These are phyloP conservation scores for Ustilago cynodontis DNA, from an alignment of 1,284 basidiomycete genomes.

Conservation along the genomic window DNA sequence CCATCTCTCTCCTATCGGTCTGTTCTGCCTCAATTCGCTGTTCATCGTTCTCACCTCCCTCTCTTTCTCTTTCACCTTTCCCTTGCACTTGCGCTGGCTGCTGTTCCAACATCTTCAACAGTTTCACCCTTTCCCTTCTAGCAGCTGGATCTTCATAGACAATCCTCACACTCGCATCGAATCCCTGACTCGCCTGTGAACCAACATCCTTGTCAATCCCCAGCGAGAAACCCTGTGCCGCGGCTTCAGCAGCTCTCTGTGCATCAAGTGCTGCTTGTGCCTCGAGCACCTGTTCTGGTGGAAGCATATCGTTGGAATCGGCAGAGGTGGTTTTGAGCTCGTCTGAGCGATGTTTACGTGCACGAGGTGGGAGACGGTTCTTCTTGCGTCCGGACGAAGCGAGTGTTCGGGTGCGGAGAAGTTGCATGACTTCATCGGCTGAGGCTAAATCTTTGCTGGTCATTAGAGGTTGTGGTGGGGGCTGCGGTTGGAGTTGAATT, in stretches of 20 bases:
- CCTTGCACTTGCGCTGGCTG: conserved; percentile 2
- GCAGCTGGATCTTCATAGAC: conserved; percentile 60
- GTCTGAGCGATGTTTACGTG: conserved; percentile 40
- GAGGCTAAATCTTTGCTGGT: conserved; percentile 17
- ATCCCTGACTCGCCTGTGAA: conserved; percentile 11
- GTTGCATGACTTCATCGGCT: conserved; percentile 45
- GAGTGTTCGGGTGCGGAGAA: conserved; percentile 35
- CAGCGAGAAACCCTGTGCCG: conserved; percentile 45
- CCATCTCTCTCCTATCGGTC: conserved; percentile 1
- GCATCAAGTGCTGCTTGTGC: conserved; percentile 44
- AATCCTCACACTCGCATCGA: conserved; percentile 45
- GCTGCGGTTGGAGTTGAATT: neutral
- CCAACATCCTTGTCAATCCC: conserved; percentile 42
- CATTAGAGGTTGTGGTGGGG: conserved; percentile 2
- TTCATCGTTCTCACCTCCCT: neutral
- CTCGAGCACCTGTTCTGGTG: conserved; percentile 49
- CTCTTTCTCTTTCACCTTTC: neutral
- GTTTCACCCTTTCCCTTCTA: conserved; percentile 36
- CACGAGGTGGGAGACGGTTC: conserved; percentile 30
- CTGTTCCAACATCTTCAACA: conserved; percentile 50
- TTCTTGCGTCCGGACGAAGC: conserved; percentile 33
- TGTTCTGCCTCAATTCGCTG: conserved; percentile 7
- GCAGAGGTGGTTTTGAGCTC: conserved; percentile 2
- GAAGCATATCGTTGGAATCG: conserved; percentile 13
- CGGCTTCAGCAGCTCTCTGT: conserved; percentile 45